These are phyloP conservation scores for Penicillium verhagenii DNA, from an alignment of 495 filamentous ascomycete species.

Conservation along the genomic window DNA sequence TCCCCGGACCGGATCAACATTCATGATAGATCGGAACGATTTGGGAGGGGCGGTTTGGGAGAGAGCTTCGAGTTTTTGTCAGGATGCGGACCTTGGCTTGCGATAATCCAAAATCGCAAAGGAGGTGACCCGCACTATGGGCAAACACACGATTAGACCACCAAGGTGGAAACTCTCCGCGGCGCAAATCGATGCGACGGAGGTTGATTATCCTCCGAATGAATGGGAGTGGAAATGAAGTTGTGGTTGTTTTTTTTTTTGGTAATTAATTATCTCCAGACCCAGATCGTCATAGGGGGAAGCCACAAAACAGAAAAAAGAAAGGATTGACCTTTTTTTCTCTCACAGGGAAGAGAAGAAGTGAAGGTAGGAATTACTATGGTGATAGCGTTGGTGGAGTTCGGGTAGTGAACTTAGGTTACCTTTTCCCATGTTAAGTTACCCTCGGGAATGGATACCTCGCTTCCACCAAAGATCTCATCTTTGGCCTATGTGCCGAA, in stretches of 20 bases:
- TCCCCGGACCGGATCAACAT: conserved; percentile 29
- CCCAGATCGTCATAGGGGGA: background rate
- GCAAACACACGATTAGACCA: background rate
- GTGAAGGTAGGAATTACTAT: background rate
- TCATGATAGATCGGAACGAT: conserved; percentile 31
- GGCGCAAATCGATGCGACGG: conserved; percentile 14
- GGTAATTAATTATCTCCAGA: no score
- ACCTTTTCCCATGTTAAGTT: conserved; percentile 17
- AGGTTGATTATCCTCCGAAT: conserved; percentile 19
- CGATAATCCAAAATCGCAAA: conserved; percentile 10
- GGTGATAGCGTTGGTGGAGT: conserved; percentile 21
- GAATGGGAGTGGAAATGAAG: background rate
- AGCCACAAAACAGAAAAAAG: background rate
- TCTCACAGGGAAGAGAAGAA: background rate
- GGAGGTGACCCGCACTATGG: conserved; percentile 17
- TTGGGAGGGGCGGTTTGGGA: no score
- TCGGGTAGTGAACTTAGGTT: conserved; percentile 10
- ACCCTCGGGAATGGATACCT: conserved; percentile 28
- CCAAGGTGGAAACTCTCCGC: conserved; percentile 18
- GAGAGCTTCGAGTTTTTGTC: no score
- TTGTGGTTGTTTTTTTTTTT: no score
- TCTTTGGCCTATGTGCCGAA: no score
- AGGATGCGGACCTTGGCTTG: conserved; percentile 8
- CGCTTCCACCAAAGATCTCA: conserved; percentile 24
- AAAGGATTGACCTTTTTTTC: no score